Conservation (phyloP, 495 filamentous ascomycete genomes). For the Penicillium roqueforti region DNA sequence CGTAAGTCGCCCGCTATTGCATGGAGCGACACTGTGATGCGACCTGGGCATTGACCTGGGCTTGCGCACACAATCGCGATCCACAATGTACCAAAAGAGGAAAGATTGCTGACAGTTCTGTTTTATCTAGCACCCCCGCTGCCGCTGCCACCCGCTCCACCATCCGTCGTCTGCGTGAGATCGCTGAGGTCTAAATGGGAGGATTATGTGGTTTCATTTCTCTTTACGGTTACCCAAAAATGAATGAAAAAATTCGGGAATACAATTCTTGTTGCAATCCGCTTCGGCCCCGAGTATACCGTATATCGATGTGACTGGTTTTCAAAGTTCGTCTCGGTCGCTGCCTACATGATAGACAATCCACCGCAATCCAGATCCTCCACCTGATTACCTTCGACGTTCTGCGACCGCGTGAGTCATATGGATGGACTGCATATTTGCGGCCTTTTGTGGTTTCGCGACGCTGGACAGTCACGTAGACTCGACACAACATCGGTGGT, state of each 20-base stretch:
- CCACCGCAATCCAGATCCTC: background rate
- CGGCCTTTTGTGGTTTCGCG: background rate
- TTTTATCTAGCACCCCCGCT: slow-evolving; percentile 72
- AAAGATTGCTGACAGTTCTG: slow-evolving; percentile 18
- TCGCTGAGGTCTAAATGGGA: slow-evolving; percentile 82
- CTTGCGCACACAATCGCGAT: background rate
- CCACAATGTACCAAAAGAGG: background rate
- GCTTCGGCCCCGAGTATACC: slow-evolving; percentile 4
- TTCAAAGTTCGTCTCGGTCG: background rate
- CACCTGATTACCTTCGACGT: background rate
- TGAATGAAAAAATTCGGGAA: slow-evolving; percentile 40
- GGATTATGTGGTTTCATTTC: slow-evolving; percentile 43
- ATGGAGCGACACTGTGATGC: background rate
- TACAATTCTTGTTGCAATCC: slow-evolving; percentile 25
- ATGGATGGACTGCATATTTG: background rate
- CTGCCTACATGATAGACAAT: background rate
- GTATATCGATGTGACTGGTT: slow-evolving; percentile 3
- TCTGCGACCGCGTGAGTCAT: background rate
- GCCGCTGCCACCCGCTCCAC: slow-evolving; percentile 95
- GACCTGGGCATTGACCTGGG: background rate
- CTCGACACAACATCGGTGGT: background rate
- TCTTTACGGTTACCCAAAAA: slow-evolving; percentile 43
- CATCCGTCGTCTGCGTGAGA: slow-evolving; percentile 94
- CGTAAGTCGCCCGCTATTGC: slow-evolving; percentile 60
- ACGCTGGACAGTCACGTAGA: slow-evolving; percentile 3